Base-by-base conservation (phyloP, 768 basidiomycete genomes). In the Lactarius sp. region DNA sequence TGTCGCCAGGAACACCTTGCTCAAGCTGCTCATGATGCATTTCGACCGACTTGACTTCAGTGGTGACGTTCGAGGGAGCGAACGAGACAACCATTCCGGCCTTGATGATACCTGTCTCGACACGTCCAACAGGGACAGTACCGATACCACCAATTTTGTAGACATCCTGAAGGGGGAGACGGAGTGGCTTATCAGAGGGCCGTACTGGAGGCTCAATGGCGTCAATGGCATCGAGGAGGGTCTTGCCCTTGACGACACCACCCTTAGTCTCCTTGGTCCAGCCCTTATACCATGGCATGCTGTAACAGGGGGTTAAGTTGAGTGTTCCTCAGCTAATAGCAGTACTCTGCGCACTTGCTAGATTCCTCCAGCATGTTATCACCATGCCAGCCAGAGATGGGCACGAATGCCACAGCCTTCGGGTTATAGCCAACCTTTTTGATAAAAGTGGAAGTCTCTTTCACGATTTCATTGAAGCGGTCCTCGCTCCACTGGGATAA, bases 111-210 rank as follows among this genome's bases (percentile, higher is more conserved):
- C 97, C 97, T 75, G 97, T 99, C 85, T 99, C 97, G 72, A 99
- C 97, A 92, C 97, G 97, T 77, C 97, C 97, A 80, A 99, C 97
- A 77, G 97, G 97, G 74, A 99, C 97, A 72, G 97, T 99, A 71
- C 97, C 97, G 71, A 99, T 99, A 93, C 97, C 97, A 81, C 97
- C 97, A 73, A 99, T 99, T 86, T 99, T 99, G 93, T 99, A 98
- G 75, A 99, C 97, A 86, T 99, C 97, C 87, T 99, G 96, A 77
- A 97, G 94, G 73, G 96, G 94, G 70, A 99, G 95, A 80, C 97
- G 95, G 82, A 99, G 97, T 71, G 97, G 96, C 85, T 98, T 98
- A 83, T 99, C 97, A 76, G 90, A 88, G 68, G 97, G 97, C 78
- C 97, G 93, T 70, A 81, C 77, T 68, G 97, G 97, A 74, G 97